phyloP scores from a whole-genome alignment of 805 yeast genomes.

The Wilhelminamyces savonicus region DNA sequence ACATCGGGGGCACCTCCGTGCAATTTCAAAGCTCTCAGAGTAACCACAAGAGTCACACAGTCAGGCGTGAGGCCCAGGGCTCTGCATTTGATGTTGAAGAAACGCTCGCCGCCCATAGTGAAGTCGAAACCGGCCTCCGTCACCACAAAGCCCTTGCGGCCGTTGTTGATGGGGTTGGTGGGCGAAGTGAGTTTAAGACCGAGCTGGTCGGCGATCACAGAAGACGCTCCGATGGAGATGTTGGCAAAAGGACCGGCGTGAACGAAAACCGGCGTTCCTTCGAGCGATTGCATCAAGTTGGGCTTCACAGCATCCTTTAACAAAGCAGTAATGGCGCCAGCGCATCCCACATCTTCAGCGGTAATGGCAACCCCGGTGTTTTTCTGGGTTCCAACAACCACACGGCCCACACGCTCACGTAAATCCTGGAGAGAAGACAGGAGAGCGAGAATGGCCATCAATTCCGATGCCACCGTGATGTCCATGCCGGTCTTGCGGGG shows the following conservation, averaged over 20 bases:
- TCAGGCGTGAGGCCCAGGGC: constrained; percentile 85
- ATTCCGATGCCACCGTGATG: constrained; percentile 92
- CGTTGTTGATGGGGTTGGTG: constrained; percentile 37
- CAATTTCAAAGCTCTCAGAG: constrained; percentile 91
- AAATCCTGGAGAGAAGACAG: constrained; percentile 73
- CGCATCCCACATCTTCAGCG: constrained; percentile 90
- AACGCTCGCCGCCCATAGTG: constrained; percentile 99
- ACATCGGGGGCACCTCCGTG: constrained; percentile 98
- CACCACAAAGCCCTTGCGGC: constrained; percentile 73
- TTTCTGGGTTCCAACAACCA: constrained; percentile 79
- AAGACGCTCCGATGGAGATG: constrained; percentile 94
- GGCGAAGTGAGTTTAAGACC: constrained; percentile 78
- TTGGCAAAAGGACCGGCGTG: constrained; percentile 99
- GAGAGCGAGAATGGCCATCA: constrained; percentile 92
- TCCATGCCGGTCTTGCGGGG: constrained; percentile 89
- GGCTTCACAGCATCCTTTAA: constrained; percentile 96
- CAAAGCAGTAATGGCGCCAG: constrained; percentile 92
- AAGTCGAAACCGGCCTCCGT: constrained; percentile 99
- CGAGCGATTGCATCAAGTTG: constrained; percentile 92
- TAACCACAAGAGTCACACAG: constrained; percentile 89
- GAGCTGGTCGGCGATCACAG: constrained; percentile 87
- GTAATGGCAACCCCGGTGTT: constrained; percentile 76
- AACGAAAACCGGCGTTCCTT: constrained; percentile 95
- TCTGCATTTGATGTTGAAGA: constrained; percentile 92
- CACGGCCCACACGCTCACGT: constrained; percentile 80